These are phyloP conservation scores for Cordyceps cicadae DNA, from an alignment of 2,329 filamentous ascomycete genomes.

Conservation along the genomic window DNA sequence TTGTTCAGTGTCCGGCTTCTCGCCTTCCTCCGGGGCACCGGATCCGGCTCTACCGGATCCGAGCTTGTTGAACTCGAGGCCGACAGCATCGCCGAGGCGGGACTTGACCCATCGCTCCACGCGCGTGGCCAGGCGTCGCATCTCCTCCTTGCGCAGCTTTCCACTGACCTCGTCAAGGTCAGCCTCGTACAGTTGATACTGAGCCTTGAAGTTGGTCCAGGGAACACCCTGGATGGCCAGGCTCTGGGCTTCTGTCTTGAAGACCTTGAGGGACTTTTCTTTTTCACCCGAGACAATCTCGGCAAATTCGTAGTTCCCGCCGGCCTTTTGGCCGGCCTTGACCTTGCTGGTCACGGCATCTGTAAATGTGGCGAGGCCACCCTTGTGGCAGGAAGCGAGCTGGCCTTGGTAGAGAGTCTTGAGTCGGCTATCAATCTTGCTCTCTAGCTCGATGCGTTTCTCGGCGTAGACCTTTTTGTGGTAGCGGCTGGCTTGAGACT, in stretches of 20 bases:
- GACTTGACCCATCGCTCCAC: constrained; percentile 92
- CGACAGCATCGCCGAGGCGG: constrained; percentile 76
- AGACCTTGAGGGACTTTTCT: constrained; percentile 63
- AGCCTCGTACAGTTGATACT: constrained; percentile 73
- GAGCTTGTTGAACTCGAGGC: constrained; percentile 91
- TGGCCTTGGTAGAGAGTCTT: constrained; percentile 87
- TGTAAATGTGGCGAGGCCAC: constrained; percentile 73
- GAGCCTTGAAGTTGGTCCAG: constrained; percentile 83
- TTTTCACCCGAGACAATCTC: constrained; percentile 85
- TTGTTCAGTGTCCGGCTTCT: constrained; percentile 66
- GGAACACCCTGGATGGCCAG: constrained; percentile 68
- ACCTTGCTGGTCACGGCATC: constrained; percentile 81
- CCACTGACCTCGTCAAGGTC: constrained; percentile 84
- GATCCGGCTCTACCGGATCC: constrained; percentile 78
- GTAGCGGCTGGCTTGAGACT: constrained; percentile 83
- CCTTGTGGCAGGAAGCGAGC: constrained; percentile 79
- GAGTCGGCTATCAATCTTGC: constrained; percentile 78
- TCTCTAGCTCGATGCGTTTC: constrained; percentile 77
- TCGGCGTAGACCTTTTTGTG: constrained; percentile 90
- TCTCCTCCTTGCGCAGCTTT: constrained; percentile 84
- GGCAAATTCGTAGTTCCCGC: constrained; percentile 85
- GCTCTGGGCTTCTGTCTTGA: constrained; percentile 65
- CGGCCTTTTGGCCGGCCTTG: constrained; percentile 87
- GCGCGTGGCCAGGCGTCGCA: constrained; percentile 81
- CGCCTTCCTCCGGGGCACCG: constrained; percentile 69